Evolutionary conservation across 108 stramenopile genomes (phyloP).

Genomic region (Cyclotella sp.): DNA sequence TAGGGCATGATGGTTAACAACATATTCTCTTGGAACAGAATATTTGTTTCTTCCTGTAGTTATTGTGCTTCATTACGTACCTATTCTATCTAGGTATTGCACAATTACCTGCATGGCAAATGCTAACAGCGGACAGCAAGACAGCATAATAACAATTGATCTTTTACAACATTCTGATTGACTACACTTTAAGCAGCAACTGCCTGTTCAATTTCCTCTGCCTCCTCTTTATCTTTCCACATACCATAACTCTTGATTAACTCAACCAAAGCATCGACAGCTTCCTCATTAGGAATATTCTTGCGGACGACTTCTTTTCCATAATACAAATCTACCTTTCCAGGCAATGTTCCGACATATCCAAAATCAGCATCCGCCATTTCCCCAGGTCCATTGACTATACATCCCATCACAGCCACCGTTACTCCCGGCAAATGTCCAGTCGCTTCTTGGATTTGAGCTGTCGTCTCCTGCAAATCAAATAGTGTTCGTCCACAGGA

Average conservation of each 20-base stretch:
- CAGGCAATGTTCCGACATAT: slow-evolving; percentile 95
- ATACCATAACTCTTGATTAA: slow-evolving; percentile 96
- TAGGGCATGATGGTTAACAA: no score
- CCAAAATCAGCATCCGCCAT: slow-evolving; percentile 99
- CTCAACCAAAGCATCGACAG: slow-evolving; percentile 89
- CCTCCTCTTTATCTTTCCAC: slow-evolving; percentile 94
- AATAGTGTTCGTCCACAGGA: slow-evolving; percentile 98
- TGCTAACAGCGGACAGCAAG: no score
- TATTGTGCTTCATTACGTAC: no score
- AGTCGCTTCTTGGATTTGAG: slow-evolving; percentile 87
- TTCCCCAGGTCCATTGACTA: slow-evolving; percentile 97
- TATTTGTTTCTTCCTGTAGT: no score
- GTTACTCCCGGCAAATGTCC: slow-evolving; percentile 97
- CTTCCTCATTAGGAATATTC: slow-evolving; percentile 92
- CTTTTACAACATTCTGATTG: not conserved
- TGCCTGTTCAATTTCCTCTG: slow-evolving; percentile 64
- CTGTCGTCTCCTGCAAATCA: slow-evolving; percentile 96
- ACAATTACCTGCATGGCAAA: no score
- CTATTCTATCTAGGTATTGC: no score
- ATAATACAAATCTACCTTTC: slow-evolving; percentile 96
- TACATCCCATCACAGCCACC: slow-evolving; percentile 99
- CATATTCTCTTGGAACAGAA: no score
- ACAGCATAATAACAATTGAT: no score
- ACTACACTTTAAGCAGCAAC: slow-evolving; percentile 14
- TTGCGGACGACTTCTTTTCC: slow-evolving; percentile 96